Evolutionary conservation across 306 rosid genomes (phyloP), one percentile per base, ranked within the genome.

Genomic region (Sphenostylis stenocarpa): DNA sequence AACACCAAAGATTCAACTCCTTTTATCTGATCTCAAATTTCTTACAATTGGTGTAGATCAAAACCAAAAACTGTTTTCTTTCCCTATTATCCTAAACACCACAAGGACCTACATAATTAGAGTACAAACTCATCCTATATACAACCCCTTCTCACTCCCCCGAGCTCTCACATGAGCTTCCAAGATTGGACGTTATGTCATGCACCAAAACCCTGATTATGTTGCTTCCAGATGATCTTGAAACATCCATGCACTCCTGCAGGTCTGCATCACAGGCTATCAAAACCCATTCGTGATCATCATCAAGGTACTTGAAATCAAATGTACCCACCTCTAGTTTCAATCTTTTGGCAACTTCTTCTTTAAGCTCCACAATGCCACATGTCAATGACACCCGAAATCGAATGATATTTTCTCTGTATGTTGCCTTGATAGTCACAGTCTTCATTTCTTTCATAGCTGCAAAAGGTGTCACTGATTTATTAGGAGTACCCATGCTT

Each of bases 201-300:
- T 92, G 96, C 76, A 92, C 90, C 77, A 76, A 80, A 80, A 92
- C 90, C 86, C 96, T 88, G 51, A 92, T 82, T 86, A 92, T 84
- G 81, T 84, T 89, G 75, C 85, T 68, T 51, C 87, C 88, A 6
- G 92, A 85, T 73, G 94, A 81, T 71, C 79, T 88, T 49, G 91
- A 88, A 61, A 96, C 75, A 75, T 92, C 92, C 67, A 88, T 70
- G 80, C 99, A 96, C 83, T 96, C 98, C 78, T 89, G 98, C 41
- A 96, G 80, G 84, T 96, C 98, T 45, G 96, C 96, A 70, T 91
- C 93, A 43, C 98, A 96, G 34, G 96, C 90, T 43, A 92, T 84
- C 84, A 91, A 85, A 80, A 96, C 98, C 97, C 96, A 93, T 77
- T 91, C 98, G 0, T 87, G 88, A 79, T 91, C 99, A 77, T 92